Percentiles rank a stretch among this genome's conserved stretches.
Conservation (phyloP, 2,329 filamentous ascomycete genomes). For the Claviceps cyperi region DNA sequence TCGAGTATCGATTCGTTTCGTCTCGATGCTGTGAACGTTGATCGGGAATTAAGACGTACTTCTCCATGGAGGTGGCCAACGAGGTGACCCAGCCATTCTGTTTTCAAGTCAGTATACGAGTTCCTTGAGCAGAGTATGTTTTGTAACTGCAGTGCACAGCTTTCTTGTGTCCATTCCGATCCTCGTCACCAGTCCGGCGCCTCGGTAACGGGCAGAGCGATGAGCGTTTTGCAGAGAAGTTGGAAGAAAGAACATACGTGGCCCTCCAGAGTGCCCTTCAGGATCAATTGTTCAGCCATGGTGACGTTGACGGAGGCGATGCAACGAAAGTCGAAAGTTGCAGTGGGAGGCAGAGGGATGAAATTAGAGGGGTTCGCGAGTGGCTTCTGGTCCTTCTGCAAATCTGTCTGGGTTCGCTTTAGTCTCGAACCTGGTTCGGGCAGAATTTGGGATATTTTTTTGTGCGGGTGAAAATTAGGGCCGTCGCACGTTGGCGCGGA, state of each 20-base stretch:
- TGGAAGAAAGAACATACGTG: constrained; percentile 47
- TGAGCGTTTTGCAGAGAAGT: constrained; percentile 6
- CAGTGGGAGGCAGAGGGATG: constrained; percentile 22
- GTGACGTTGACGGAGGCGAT: constrained; percentile 31
- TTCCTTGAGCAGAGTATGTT: not conserved
- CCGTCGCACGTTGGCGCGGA: constrained; percentile 14
- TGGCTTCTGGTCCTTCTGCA: constrained; percentile 14
- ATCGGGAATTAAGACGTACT: constrained; percentile 43
- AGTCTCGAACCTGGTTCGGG: constrained; percentile 11
- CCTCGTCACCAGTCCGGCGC: constrained; percentile 1
- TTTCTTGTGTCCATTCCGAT: not conserved
- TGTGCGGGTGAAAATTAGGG: constrained; percentile 41
- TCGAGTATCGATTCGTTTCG: constrained; percentile 1
- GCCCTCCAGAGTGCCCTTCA: constrained; percentile 95
- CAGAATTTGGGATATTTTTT: constrained; percentile 28
- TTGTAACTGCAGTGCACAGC: not conserved
- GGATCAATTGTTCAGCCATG: constrained; percentile 90
- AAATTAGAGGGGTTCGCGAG: constrained; percentile 13
- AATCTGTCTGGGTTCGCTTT: constrained; percentile 11
- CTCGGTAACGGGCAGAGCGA: constrained; percentile 6
- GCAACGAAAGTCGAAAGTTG: constrained; percentile 15
- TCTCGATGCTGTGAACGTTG: not conserved
- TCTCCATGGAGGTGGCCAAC: constrained; percentile 97
- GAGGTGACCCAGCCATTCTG: constrained; percentile 96
- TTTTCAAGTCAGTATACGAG: constrained; percentile 13